These are phyloP conservation scores for Phytopythium delawarense DNA, from an alignment of 352 stramenopile species.

Conservation along the genomic window DNA sequence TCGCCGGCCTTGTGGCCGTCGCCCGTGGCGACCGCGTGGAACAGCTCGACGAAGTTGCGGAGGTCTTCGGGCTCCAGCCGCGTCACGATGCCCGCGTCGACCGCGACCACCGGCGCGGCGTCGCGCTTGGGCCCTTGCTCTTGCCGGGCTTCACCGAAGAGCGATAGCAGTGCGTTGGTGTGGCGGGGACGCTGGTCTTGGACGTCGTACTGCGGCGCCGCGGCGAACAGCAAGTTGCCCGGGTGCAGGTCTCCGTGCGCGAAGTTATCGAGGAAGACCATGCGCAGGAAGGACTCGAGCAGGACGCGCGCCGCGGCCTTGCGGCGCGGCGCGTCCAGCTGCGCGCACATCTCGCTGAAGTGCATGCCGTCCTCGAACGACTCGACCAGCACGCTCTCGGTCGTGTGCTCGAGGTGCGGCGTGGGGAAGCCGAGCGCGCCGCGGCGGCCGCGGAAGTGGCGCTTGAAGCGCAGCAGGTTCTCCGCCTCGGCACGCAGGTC, in stretches of 20 bases:
- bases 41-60: conserved; percentile 83
- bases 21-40: conserved; percentile 76
- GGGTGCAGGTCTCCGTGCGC: conserved; percentile 92
- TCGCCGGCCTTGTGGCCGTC: conserved; percentile 77
- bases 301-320: conserved; percentile 72
- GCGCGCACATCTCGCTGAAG: conserved; percentile 58
- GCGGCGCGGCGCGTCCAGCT: conserved; percentile 40
- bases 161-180: neutral
- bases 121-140: neutral
- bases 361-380: conserved; percentile 82
- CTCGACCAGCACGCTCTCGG: conserved; percentile 89
- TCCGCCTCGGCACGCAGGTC: conserved; percentile 89
- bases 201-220: neutral
- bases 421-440: conserved; percentile 64
- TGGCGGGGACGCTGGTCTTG: neutral
- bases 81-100: conserved; percentile 86
- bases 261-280: conserved; percentile 97
- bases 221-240: conserved; percentile 82
- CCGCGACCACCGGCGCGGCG: conserved; percentile 52
- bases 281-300: conserved; percentile 88
- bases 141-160: conserved; percentile 2
- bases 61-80: conserved; percentile 71
- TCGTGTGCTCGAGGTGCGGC: conserved; percentile 65
- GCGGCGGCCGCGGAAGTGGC: conserved; percentile 68
- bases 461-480: conserved; percentile 80